Base-by-base conservation (phyloP, 495 filamentous ascomycete genomes). In the Xylaria venustula region DNA sequence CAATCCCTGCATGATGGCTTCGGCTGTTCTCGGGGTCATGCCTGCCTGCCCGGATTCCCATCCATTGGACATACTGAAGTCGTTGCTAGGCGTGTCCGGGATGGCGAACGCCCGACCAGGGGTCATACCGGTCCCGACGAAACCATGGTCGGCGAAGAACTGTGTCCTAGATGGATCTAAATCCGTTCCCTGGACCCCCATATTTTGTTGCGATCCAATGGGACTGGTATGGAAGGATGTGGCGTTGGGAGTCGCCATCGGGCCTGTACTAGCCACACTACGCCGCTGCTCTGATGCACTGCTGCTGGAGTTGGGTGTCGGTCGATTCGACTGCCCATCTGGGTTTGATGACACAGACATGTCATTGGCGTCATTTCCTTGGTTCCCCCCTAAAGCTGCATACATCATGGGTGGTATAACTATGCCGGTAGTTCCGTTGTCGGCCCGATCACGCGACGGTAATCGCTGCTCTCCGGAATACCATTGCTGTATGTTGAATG, bases 281-380 rank as follows among this genome's bases (percentile, higher is more conserved):
- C 71, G 63, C 17, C 70, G 65, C 53, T 70, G 65, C 6, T 82
- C 79, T 1, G 79, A 81, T 14, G 74, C 72, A 6, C 66, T 76
- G 65, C 77, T 78, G 66, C 77, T 79, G n/a, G 82, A 82, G 58
- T 79, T 84, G 6, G 81, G 82, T 19, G 81, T 84, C 5, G 71
- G 78, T 40, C 78, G 70, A 52, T 77, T 78, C 0, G 80, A 83
- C 15, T 69, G 69, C 17, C 66, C 74, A 61, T 66, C 73, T 26
- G 60, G 73, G n/a, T 67, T 70, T 3, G 75, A 72, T 0, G 76
- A 78, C 28, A 57, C 68, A 1, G 74, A 75, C 20, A 75, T 48
- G n/a, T 77, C 75, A 67, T 80, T 76, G 58, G 58, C 60, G 50
- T 77, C 75, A 40, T 70, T 73, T 40, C 61, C 64, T 0, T 57